Base-by-base conservation (phyloP, 169 alveolate genomes). In the Plasmodium ovale region DNA sequence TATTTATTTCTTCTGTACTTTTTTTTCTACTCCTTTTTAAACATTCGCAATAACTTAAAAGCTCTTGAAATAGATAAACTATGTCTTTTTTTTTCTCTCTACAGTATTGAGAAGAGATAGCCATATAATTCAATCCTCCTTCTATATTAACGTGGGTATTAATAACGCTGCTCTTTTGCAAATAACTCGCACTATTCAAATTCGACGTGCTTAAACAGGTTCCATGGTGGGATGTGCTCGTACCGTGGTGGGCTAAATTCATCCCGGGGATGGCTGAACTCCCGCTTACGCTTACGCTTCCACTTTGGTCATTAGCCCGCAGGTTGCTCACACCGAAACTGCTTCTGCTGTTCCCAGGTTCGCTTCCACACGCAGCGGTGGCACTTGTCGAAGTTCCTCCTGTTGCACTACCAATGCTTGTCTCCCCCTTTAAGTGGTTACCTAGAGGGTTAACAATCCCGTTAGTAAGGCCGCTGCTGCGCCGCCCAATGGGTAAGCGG, bases 1-100 rank as follows among this genome's bases (percentile, higher is more conserved):
- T 79, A 33, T 79, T 64, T 19, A 64, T 79, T 54, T 79, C 89
- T 39, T 79, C 77, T 6, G 60, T 65, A 49, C 82, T 79, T 42
- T 79, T 79, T 64, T 79, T 79, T 21, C 89, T 33, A 3, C 53
- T 79, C 16, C 89, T 79, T 79, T 79, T 79, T 79, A 79, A 51
- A 35, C 89, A 79, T 27, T 79, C 89, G 39, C 89, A 79, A 25
- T 79, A 79, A 29, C 89, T 79, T 31, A 79, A 27, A 14, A 79
- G 47, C 42, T 79, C 89, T 79, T 79, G 89, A 62, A 79, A 31
- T 53, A 79, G 16, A 64, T 79, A 64, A 37, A 79, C 77, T n/a
- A 79, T 79, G 19, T 79, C 89, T 62, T 64, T 51, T 51, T 79
- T 65, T 31, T 79, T 79, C 65, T 79, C 79, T 44, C 39, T 4